Conservation (phyloP, 1,284 basidiomycete genomes). For the Tranzscheliella williamsii region DNA sequence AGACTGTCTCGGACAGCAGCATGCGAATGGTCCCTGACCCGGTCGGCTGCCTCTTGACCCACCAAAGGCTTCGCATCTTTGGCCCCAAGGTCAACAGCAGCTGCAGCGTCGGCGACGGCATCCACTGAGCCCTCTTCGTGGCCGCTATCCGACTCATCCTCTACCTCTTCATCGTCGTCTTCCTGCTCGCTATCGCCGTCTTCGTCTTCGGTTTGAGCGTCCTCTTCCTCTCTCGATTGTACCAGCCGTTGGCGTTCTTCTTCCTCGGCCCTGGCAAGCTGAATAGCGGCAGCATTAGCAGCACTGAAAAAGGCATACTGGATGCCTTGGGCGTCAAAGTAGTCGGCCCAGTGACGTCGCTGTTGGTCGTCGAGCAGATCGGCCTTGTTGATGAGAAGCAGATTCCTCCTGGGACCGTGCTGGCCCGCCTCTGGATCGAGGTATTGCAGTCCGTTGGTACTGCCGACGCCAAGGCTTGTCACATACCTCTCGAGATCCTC, state of each 20-base stretch:
- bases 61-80: constrained; percentile 37
- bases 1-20: constrained; percentile 18
- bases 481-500: constrained; percentile 61
- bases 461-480: constrained; percentile 67
- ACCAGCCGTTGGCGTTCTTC: constrained; percentile 65
- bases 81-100: constrained; percentile 23
- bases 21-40: constrained; percentile 15
- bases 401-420: constrained; percentile 68
- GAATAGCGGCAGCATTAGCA: constrained; percentile 80
- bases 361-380: constrained; percentile 87
- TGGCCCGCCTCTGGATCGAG: constrained; percentile 76
- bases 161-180: constrained; percentile 46
- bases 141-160: constrained; percentile 20
- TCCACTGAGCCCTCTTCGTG: constrained; percentile 11
- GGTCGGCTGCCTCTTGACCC: constrained; percentile 34
- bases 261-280: constrained; percentile 61
- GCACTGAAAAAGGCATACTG: constrained; percentile 96
- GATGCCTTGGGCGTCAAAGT: constrained; percentile 81
- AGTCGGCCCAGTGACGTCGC: constrained; percentile 82
- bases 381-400: constrained; percentile 94
- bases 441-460: constrained; percentile 87
- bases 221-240: constrained; percentile 47
- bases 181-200: constrained; percentile 59
- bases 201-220: constrained; percentile 34
- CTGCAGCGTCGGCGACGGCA: constrained; percentile 10